phyloP scores from a whole-genome alignment of 2,329 filamentous ascomycete genomes.

The Fusarium tanahbumbuense region DNA sequence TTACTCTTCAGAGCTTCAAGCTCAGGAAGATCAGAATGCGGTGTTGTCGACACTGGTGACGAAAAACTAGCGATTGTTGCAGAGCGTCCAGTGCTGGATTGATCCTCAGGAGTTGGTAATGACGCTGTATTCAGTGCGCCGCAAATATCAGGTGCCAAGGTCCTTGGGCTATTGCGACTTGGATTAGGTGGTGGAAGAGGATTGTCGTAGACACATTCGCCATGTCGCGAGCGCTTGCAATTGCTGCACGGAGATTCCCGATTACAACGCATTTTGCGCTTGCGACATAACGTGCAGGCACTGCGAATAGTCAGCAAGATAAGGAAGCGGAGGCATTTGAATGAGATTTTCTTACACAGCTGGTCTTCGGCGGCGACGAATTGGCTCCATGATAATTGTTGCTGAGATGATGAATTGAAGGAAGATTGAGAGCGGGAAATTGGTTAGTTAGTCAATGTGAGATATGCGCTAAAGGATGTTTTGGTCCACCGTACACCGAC shows the following conservation, averaged over 20 bases:
- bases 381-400: constrained; percentile 26
- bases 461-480: constrained; percentile 17
- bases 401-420: background rate
- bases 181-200: background rate
- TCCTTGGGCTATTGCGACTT: background rate
- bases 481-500: constrained; percentile 24
- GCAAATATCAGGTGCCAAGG: background rate
- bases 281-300: constrained; percentile 56
- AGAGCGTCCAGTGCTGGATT: background rate
- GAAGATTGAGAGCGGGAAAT: background rate
- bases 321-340: too few relatives aligned
- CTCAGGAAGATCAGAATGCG: constrained; percentile 17
- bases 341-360: too few relatives aligned
- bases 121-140: background rate
- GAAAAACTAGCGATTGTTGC: background rate
- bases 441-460: background rate
- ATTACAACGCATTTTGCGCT: constrained; percentile 60
- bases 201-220: constrained; percentile 51
- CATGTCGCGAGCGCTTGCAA: constrained; percentile 53
- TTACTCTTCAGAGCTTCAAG: constrained; percentile 24
- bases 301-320: constrained; percentile 36
- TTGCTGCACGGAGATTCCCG: constrained; percentile 56
- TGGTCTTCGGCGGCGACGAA: constrained; percentile 46
- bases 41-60: background rate
- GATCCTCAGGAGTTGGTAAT: background rate